Percentiles rank a stretch among this genome's conserved stretches.
Conservation (phyloP, 768 basidiomycete species). For the Lanmaoa pseudosensibilis region DNA sequence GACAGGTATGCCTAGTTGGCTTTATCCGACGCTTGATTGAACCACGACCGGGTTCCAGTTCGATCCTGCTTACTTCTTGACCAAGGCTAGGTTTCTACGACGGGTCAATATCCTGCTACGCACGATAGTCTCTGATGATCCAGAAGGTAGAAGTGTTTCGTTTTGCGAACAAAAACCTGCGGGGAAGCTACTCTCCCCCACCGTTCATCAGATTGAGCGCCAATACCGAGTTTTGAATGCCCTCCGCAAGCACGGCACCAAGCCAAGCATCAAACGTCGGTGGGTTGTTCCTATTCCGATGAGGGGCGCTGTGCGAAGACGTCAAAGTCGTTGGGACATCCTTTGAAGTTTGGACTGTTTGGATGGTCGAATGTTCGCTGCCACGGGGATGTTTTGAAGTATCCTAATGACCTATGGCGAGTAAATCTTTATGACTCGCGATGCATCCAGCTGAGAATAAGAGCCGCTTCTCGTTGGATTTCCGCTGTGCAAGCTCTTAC, state of each 20-base stretch:
- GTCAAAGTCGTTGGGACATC: slow-evolving; percentile 75
- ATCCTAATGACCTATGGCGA: slow-evolving; percentile 61
- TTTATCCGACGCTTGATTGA: background rate
- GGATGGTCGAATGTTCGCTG: slow-evolving; percentile 91
- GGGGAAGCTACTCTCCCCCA: slow-evolving; percentile 81
- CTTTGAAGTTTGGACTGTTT: slow-evolving; percentile 96
- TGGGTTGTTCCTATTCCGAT: slow-evolving; percentile 79
- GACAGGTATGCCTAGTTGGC: slow-evolving; percentile 60
- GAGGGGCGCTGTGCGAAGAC: slow-evolving; percentile 79
- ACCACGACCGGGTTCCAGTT: slow-evolving; percentile 50
- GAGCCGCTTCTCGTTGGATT: slow-evolving; percentile 57
- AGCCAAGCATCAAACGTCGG: slow-evolving; percentile 46
- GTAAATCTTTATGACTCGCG: slow-evolving; percentile 20
- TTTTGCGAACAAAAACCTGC: slow-evolving; percentile 92
- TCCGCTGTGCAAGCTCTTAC: slow-evolving; percentile 72
- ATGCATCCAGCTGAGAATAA: background rate
- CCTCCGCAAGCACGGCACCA: slow-evolving; percentile 69
- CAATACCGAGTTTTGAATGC: slow-evolving; percentile 83
- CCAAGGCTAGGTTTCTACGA: slow-evolving; percentile 62
- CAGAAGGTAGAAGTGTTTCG: slow-evolving; percentile 59
- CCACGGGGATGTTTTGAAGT: slow-evolving; percentile 75
- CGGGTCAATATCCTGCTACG: background rate
- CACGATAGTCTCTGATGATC: slow-evolving; percentile 1
- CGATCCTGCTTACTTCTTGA: slow-evolving; percentile 95
- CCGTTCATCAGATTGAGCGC: slow-evolving; percentile 94